phyloP scores from a whole-genome alignment of 2,329 filamentous ascomycete species.

The Metarhizium humberi region DNA sequence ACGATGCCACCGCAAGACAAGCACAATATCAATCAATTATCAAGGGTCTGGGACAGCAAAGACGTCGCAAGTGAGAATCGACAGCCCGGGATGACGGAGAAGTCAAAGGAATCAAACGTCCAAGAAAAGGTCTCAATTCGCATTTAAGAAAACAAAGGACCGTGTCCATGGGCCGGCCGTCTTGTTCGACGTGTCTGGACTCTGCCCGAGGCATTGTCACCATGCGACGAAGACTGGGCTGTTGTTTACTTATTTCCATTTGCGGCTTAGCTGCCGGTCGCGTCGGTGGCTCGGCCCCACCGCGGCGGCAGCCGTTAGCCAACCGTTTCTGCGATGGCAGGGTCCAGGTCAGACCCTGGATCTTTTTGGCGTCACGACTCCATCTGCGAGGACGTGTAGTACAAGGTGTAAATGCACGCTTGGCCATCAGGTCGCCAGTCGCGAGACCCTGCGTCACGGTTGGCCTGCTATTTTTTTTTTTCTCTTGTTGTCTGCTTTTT shows the following conservation, averaged over 20 bases:
- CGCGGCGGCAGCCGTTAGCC: conserved; percentile 16
- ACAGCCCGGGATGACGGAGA: neutral
- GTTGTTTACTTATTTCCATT: conserved; percentile 40
- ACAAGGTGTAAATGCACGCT: neutral
- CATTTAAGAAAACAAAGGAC: conserved; percentile 1
- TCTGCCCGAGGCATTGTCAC: neutral
- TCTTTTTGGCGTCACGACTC: neutral
- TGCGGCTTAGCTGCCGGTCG: conserved; percentile 22
- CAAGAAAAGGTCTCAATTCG: neutral
- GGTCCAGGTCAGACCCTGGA: neutral
- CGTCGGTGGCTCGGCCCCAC: conserved; percentile 13
- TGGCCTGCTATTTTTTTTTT: neutral
- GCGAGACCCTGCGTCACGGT: neutral
- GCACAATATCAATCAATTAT: neutral
- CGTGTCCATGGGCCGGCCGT: neutral
- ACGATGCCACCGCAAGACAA: neutral
- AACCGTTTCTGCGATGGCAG: conserved; percentile 12
- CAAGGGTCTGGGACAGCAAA: neutral
- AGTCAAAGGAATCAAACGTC: neutral
- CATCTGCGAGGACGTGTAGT: neutral
- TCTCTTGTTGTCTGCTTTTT: too few species aligned
- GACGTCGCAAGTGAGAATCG: neutral
- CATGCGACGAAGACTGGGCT: neutral
- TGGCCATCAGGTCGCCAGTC: neutral
- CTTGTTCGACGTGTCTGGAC: neutral